Percentiles rank a stretch among this genome's conserved stretches.
Evolutionary conservation across 208 protist genomes (phyloP).

Genomic region (Kentomonas sorsogonicus): DNA sequence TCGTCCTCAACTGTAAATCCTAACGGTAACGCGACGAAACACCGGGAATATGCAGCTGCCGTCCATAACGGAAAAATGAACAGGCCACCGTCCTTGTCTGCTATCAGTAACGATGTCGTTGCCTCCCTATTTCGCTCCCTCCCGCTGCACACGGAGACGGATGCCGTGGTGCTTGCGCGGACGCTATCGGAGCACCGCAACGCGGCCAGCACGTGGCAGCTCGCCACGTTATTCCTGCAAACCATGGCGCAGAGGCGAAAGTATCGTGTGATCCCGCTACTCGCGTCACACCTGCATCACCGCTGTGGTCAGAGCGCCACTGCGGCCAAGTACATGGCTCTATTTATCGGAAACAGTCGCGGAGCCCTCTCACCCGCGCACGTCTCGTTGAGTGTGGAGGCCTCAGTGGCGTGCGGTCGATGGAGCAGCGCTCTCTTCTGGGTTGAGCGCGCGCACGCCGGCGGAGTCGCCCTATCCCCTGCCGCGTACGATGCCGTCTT

Average conservation of each 20-base stretch:
- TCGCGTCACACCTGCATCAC: constrained; percentile 45
- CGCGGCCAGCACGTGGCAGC: constrained; percentile 38
- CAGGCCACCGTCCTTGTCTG: too few species aligned
- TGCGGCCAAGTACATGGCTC: constrained; percentile 47
- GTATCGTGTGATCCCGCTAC: constrained; percentile 38
- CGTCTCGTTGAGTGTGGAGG: constrained; percentile 55
- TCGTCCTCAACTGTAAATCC: too few species aligned
- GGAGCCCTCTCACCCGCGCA: constrained; percentile 27
- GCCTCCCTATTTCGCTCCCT: constrained; percentile 17
- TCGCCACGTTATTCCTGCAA: constrained; percentile 50
- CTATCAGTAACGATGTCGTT: too few species aligned
- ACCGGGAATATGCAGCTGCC: too few species aligned
- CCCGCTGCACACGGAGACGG: constrained; percentile 22
- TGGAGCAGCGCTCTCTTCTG: constrained; percentile 81
- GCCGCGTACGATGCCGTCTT: constrained; percentile 52
- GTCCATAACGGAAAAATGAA: too few species aligned
- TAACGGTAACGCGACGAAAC: too few species aligned
- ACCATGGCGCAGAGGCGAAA: constrained; percentile 50
- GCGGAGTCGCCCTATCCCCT: constrained; percentile 22
- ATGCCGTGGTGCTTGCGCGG: constrained; percentile 53
- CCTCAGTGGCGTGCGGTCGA: constrained; percentile 41
- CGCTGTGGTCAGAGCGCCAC: constrained; percentile 43
- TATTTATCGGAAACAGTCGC: constrained; percentile 62
- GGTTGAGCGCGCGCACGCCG: constrained; percentile 55
- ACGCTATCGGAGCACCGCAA: constrained; percentile 57